Conservation (phyloP, 1,139 yeast genomes). For the Candida tropicalis region DNA sequence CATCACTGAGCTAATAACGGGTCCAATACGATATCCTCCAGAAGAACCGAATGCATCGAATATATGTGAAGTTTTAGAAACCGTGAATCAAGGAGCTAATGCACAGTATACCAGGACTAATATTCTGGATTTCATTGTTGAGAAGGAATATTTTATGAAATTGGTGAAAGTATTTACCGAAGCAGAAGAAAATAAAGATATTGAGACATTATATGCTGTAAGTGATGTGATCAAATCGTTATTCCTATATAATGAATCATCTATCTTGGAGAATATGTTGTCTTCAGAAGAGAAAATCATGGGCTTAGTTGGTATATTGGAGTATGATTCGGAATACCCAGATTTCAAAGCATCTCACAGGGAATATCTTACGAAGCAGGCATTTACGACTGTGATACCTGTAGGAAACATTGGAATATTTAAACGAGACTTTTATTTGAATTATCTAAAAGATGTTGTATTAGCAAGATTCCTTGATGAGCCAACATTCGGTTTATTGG, state of each 20-base stretch:
- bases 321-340: conserved; percentile 89
- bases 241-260: conserved; percentile 70
- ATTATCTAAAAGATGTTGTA: conserved; percentile 83
- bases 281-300: conserved; percentile 57
- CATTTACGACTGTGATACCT: conserved; percentile 76
- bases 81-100: conserved; percentile 57
- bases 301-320: conserved; percentile 80
- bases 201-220: conserved; percentile 60
- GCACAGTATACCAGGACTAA: conserved; percentile 58
- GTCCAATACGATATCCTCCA: conserved; percentile 70
- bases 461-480: conserved; percentile 83
- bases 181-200: conserved; percentile 54
- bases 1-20: conserved; percentile 77
- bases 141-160: conserved; percentile 53
- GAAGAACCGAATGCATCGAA: conserved; percentile 52
- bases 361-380: conserved; percentile 56
- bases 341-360: conserved; percentile 78
- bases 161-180: conserved; percentile 54
- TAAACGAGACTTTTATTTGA: conserved; percentile 73
- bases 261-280: conserved; percentile 66
- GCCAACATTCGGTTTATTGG: conserved; percentile 64
- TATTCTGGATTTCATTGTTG: conserved; percentile 53
- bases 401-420: conserved; percentile 59
- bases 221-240: conserved; percentile 74
- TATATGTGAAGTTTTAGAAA: conserved; percentile 52